Evolutionary conservation across 768 basidiomycete species (phyloP), one percentile per base, ranked within the genome.

Genomic region (Pulveroboletus sp.): DNA sequence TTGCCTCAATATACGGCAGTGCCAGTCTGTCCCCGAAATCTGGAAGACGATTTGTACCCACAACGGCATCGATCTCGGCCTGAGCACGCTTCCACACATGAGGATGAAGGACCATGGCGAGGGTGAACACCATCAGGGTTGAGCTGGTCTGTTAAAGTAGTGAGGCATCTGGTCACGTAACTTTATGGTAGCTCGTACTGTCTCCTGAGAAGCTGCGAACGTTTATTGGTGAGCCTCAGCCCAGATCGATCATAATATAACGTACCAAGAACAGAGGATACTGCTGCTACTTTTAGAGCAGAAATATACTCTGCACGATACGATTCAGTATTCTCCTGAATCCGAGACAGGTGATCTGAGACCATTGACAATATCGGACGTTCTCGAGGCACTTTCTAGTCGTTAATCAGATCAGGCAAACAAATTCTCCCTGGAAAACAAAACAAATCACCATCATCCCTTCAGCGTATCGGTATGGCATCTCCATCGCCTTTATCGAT

Each of bases 41-140:
- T 12, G 67, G 68, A 5, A 67, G 40, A 11, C 58, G 43, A 19
- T 56, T 58, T 24, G 41, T 43, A 6, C 56, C 59, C 2, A 63
- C 23, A 11, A 64, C 57, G 5, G 33, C 8, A 40, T 67, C 66
- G 2, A 69, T 52, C 25, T 69, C 63, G 2, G 47, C 56, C 20
- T 62, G 64, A 17, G 45, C 45, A 16, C 38, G 45, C 23, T 23
- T 25, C 38, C 38, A 40, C 14, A 16, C 38, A 14, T n/a, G 38
- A 38, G 46, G 46, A 25, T 47, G 20, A 3, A 33, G n/a, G 11
- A 40, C 31, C 46, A 47, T 47, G 3, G 39, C 46, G 6, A 47
- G 32, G 0, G 31, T 40, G 23, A 47, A 47, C 9, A 40, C 31
- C 46, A 40, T 40, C 9, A 47, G 39, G 9, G 39, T n/a, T 8